Base-by-base conservation (phyloP, 1,139 yeast species). In the Diutina neorugosa region DNA sequence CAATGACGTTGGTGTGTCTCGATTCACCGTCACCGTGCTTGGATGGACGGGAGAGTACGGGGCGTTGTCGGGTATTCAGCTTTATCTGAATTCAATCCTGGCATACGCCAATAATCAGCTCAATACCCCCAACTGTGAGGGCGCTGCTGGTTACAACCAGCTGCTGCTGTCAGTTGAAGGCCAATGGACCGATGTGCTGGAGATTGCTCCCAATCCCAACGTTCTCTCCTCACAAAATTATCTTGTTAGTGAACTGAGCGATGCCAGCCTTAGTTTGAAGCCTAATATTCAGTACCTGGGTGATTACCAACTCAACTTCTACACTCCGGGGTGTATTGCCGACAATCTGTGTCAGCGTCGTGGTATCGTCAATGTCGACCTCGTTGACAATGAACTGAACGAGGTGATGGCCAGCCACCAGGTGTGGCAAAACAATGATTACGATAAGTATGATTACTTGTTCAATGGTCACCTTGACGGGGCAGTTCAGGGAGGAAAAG, bases 301-400 rank as follows among this genome's bases (percentile, higher is more conserved):
- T 11, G 75, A 81, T 57, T 93, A 89, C 65, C 74, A 89, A 0
- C 73, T 93, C 40, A 71, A 81, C 53, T 61, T 91, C 55, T 82
- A 78, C 59, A 93, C 98, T 0, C 97, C 97, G 0, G 98, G 98
- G 0, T 93, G 99, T 68, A 57, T 69, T 2, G 66, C 63, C 9
- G 96, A 88, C 63, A 69, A 72, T 50, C 77, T 95, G 0, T 93
- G 99, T 67, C 61, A 65, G 25, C 58, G 70, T 21, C 78, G 99
- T 64, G 90, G 95, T 5, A 78, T 81, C 34, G 93, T 88, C 5
- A 86, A 87, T 60, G 96, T 85, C 0, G 77, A 95, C 0, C 73
- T 91, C 5, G 2, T 71, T 71, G 57, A 23, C 8, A 75, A 73
- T 55, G 71, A 73, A 51, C 74, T 77, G 46, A 76, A 75, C 19